Conservation (phyloP, 345 rosid species). For the Brassica nigra region DNA sequence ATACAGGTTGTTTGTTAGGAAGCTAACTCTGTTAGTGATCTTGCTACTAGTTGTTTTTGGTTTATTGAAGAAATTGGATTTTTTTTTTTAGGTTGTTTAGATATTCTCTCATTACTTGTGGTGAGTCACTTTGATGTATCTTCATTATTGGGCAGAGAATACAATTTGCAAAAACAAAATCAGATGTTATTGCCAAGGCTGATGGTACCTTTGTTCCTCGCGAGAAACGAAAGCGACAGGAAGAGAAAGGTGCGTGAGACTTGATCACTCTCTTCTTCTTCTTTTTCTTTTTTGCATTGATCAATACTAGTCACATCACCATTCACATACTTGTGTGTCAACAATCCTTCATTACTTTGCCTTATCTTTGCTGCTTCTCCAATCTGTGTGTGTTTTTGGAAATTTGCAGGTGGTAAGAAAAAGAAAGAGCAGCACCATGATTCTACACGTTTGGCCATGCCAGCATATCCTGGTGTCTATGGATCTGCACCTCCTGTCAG, state of each 20-base stretch:
- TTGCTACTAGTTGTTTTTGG: no score
- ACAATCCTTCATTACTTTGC: background rate
- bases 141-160: slow-evolving; percentile 60
- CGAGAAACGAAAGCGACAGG: slow-evolving; percentile 91
- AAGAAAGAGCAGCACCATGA: slow-evolving; percentile 80
- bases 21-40: no score
- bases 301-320: background rate
- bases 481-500: slow-evolving; percentile 91
- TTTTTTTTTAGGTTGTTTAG: background rate
- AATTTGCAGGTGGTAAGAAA: slow-evolving; percentile 62
- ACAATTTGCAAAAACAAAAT: slow-evolving; percentile 89
- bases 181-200: slow-evolving; percentile 90
- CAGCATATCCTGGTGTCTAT: slow-evolving; percentile 71
- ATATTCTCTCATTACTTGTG: background rate
- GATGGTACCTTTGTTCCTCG: slow-evolving; percentile 98
- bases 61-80: no score
- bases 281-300: background rate
- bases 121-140: background rate
- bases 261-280: background rate
- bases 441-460: slow-evolving; percentile 59
- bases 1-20: no score
- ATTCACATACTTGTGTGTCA: background rate
- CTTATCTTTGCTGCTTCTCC: slow-evolving; percentile 16
- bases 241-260: slow-evolving; percentile 72
- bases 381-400: background rate